These are phyloP conservation scores for Rubroboletus satanas DNA, from an alignment of 768 basidiomycete genomes.

Conservation along the genomic window DNA sequence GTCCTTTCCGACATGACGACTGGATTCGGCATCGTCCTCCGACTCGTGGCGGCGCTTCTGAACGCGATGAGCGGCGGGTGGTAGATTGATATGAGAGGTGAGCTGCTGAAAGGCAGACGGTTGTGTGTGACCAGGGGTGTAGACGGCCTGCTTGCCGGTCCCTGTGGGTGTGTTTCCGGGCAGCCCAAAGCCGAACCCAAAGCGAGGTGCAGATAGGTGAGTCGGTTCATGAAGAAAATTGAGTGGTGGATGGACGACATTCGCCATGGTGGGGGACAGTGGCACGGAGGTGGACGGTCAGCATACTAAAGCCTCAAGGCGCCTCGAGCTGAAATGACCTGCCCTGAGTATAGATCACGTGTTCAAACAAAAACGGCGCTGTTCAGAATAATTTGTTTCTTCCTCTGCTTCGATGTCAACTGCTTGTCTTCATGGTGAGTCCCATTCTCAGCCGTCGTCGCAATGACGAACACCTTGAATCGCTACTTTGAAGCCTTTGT, in stretches of 20 bases:
- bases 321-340: constrained; percentile 18
- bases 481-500: constrained; percentile 75
- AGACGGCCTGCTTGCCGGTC: constrained; percentile 45
- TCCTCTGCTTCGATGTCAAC: not conserved
- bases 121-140: constrained; percentile 37
- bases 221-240: constrained; percentile 59
- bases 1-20: constrained; percentile 40
- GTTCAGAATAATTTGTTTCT: constrained; percentile 8
- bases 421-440: constrained; percentile 30
- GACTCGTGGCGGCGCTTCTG: constrained; percentile 65
- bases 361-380: constrained; percentile 17
- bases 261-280: constrained; percentile 54
- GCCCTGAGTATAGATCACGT: constrained; percentile 38
- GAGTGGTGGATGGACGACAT: constrained; percentile 63
- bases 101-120: constrained; percentile 53
- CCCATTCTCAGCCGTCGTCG: constrained; percentile 11
- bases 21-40: constrained; percentile 60
- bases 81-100: constrained; percentile 47
- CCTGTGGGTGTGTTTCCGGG: constrained; percentile 40
- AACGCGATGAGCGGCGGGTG: constrained; percentile 37
- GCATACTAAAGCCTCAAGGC: constrained; percentile 11
- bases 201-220: constrained; percentile 56
- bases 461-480: constrained; percentile 73
- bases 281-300: constrained; percentile 9
- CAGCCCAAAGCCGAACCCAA: constrained; percentile 74